These are phyloP conservation scores for Boletus rubescentipes DNA, from an alignment of 768 basidiomycete species.

Conservation along the genomic window DNA sequence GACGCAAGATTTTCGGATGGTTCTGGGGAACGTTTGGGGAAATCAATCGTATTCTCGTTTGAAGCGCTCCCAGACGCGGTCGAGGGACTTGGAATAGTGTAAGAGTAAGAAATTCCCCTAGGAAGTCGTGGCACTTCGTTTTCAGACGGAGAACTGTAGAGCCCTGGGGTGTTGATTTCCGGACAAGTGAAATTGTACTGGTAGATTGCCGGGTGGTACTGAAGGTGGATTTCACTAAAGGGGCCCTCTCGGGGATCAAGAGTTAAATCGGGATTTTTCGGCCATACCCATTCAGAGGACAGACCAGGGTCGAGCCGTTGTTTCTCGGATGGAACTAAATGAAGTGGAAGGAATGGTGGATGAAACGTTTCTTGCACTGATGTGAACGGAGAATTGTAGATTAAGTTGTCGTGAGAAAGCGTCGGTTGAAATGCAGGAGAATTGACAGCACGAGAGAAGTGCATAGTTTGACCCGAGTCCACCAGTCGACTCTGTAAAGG, in stretches of 20 bases:
- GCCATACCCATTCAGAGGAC: slow-evolving; percentile 20
- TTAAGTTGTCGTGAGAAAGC: slow-evolving; percentile 11
- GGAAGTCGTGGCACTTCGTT: slow-evolving; percentile 13
- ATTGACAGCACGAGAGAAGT: slow-evolving; percentile 9
- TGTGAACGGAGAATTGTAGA: slow-evolving; percentile 14
- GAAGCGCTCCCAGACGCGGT: slow-evolving; percentile 3
- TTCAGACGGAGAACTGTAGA: slow-evolving; percentile 8
- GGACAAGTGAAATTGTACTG: slow-evolving; percentile 8
- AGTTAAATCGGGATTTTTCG: slow-evolving; percentile 9
- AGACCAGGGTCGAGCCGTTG: slow-evolving; percentile 1
- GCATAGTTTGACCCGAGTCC: slow-evolving; percentile 15
- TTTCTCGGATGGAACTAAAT: slow-evolving; percentile 18
- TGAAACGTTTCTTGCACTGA: slow-evolving; percentile 33
- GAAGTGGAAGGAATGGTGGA: slow-evolving; percentile 26
- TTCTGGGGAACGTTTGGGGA: slow-evolving; percentile 2
- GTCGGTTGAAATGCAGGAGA: slow-evolving; percentile 18
- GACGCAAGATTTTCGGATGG: slow-evolving; percentile 11
- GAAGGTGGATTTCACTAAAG: slow-evolving; percentile 11
- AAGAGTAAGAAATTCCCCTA: slow-evolving; percentile 6
- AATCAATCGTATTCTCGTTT: not conserved
- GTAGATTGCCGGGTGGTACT: slow-evolving; percentile 1
- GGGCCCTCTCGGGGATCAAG: slow-evolving; percentile 4
- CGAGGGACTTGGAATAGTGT: slow-evolving; percentile 2
- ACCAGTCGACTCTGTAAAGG: slow-evolving; percentile 23
- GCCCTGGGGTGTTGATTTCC: slow-evolving; percentile 5